A percentile compares a stretch with the other conserved stretches of the same genome.
Evolutionary conservation across 1,284 basidiomycete genomes (phyloP).

Genomic region (Porodaedalea pini): DNA sequence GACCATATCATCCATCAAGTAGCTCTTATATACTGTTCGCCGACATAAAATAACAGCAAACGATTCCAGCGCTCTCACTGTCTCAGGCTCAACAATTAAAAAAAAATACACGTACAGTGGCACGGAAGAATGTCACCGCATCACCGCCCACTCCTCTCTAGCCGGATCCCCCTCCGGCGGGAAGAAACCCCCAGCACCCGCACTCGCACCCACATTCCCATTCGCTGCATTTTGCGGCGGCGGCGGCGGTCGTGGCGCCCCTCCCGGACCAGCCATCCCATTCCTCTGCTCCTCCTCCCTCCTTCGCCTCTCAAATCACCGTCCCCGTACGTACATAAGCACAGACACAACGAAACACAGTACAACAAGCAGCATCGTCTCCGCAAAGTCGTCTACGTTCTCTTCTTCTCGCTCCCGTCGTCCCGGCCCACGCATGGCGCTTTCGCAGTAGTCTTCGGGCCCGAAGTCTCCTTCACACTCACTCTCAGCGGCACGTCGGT

Average conservation of each 20-base stretch:
- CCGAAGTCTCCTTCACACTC: conserved; percentile 72
- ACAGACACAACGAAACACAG: conserved; percentile 64
- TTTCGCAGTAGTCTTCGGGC: conserved; percentile 78
- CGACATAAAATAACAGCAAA: neutral
- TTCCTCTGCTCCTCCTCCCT: conserved; percentile 43
- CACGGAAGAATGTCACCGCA: conserved; percentile 36
- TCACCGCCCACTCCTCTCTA: conserved; percentile 60
- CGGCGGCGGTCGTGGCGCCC: conserved; percentile 25
- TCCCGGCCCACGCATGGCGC: conserved; percentile 43
- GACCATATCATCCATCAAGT: neutral
- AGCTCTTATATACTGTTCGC: neutral
- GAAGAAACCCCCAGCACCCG: conserved; percentile 47
- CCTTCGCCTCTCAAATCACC: conserved; percentile 65
- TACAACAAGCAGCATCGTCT: conserved; percentile 67
- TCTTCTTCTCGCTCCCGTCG: conserved; percentile 39
- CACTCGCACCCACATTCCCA: neutral
- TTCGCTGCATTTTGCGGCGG: conserved; percentile 7
- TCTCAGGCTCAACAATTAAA: neutral
- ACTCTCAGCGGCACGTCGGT: conserved; percentile 64
- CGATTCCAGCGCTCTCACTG: neutral
- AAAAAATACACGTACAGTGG: conserved; percentile 7
- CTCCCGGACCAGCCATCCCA: neutral
- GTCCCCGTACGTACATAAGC: conserved; percentile 66
- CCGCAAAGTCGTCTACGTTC: conserved; percentile 62
- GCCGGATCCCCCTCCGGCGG: conserved; percentile 63